Evolutionary conservation across 2,329 filamentous ascomycete genomes (phyloP), one percentile per base, ranked within the genome.

Genomic region (Hirsutella minnesotensis): DNA sequence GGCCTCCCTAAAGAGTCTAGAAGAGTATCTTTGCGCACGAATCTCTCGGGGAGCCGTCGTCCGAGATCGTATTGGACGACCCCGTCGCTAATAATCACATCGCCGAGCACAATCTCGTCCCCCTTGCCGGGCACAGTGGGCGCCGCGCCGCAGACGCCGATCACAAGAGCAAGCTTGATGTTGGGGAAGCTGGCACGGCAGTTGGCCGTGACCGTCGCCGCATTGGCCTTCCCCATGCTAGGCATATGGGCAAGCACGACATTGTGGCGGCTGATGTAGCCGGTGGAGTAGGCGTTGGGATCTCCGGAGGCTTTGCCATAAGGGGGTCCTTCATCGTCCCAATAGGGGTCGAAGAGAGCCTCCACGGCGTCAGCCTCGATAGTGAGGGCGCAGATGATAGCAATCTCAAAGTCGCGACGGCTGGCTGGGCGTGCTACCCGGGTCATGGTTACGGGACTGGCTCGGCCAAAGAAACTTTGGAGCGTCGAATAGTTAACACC

Each of bases 81-180:
- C 1, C 39, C 43, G 1, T 49, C 52, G 41, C 58, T 58, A 16
- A 63, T 49, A 8, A 62, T 45, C 0, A 63, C 55, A 35, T 63
- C 57, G 8, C 61, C 57, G 0, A 63, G 48, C 3, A 58, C 16
- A 12, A 55, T 50, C 40, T 57, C 53, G 18, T 38, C 16, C 3
- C 34, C 29, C 2, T 38, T 29, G 27, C 15, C 20, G 12, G 63
- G 62, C 4, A 58, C 50, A 13, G 67, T 13, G 29, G 29, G 29
- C 29, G 29, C 29, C 29, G 29, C 29, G 29, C 29, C 9, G 9
- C 9, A 31, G 2, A 68, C 50, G 1, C 66, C 65, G 3, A 63
- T 61, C 1, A 68, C 31, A 1, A 68, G 40, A 3, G 49, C 60
- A 1, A 66, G 46, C 31, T 49, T 52, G 12, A 69, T 39, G 8